phyloP scores from a whole-genome alignment of 352 stramenopile species.

The Phytopythium sindhum region DNA sequence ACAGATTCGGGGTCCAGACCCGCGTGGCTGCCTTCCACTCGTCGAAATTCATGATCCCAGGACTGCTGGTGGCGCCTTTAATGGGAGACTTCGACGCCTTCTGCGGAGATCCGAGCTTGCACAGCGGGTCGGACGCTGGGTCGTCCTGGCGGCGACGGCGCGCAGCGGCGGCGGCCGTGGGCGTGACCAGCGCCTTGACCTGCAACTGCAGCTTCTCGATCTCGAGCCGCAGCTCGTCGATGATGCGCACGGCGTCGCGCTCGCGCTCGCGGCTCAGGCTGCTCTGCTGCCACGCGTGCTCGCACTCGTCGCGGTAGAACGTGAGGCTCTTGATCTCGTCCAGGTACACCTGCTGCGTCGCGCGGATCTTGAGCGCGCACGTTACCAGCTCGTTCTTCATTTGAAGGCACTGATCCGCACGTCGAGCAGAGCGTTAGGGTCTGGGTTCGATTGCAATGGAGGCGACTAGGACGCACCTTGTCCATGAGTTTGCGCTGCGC shows the following conservation, averaged over 20 bases:
- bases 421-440: not conserved
- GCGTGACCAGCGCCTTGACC: conserved; percentile 40
- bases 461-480: conserved; percentile 26
- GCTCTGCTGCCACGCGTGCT: conserved; percentile 61
- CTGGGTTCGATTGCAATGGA: not conserved
- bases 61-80: conserved; percentile 1
- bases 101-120: not conserved
- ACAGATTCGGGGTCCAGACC: conserved; percentile 36
- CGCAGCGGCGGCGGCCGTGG: not conserved
- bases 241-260: conserved; percentile 57
- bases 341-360: conserved; percentile 54
- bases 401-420: conserved; percentile 32
- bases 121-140: not conserved
- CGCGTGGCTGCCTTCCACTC: conserved; percentile 57
- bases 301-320: conserved; percentile 75
- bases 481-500: conserved; percentile 55
- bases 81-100: conserved; percentile 8
- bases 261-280: conserved; percentile 55
- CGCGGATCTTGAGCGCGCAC: conserved; percentile 50
- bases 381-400: conserved; percentile 71
- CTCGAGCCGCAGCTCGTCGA: conserved; percentile 61
- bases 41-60: conserved; percentile 41
- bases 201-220: conserved; percentile 51
- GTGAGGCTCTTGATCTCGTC: conserved; percentile 68
- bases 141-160: conserved; percentile 10